Evolutionary conservation across 148 eudicot species (phyloP).

Genomic region (Fagopyrum homotropicum): DNA sequence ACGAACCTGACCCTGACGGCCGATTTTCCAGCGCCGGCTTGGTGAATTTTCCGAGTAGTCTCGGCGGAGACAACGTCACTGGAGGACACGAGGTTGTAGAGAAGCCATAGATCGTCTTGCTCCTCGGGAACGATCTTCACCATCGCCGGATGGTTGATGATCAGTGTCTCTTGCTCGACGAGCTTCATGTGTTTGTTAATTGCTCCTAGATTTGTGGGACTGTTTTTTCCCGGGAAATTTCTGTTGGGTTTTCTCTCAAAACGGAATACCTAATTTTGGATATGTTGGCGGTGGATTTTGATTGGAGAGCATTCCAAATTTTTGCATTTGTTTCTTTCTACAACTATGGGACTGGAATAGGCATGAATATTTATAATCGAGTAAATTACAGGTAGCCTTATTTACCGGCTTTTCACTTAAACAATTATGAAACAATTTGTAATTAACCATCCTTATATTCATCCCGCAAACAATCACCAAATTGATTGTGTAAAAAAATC

Average conservation of each 20-base stretch:
- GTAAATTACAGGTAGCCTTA: too few species aligned
- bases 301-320: too few species aligned
- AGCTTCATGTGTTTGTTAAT: background rate
- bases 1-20: background rate
- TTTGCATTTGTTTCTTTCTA: too few species aligned
- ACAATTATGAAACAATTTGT: too few species aligned
- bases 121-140: constrained; percentile 21
- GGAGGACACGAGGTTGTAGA: constrained; percentile 12
- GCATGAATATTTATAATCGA: too few species aligned
- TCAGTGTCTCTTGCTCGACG: constrained; percentile 13
- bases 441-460: too few species aligned
- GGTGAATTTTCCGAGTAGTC: constrained; percentile 15
- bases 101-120: constrained; percentile 23
- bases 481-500: too few species aligned
- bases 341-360: too few species aligned
- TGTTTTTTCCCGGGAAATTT: background rate
- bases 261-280: background rate
- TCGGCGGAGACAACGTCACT: constrained; percentile 9
- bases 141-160: constrained; percentile 16
- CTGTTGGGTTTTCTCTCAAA: background rate
- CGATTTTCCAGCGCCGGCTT: background rate
- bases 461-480: too few species aligned
- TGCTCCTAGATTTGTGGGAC: background rate
- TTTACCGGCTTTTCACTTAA: too few species aligned
- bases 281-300: background rate